Evolutionary conservation across 768 basidiomycete genomes (phyloP), one percentile per base, ranked within the genome.

Genomic region (Lactarius sanguifluus): DNA sequence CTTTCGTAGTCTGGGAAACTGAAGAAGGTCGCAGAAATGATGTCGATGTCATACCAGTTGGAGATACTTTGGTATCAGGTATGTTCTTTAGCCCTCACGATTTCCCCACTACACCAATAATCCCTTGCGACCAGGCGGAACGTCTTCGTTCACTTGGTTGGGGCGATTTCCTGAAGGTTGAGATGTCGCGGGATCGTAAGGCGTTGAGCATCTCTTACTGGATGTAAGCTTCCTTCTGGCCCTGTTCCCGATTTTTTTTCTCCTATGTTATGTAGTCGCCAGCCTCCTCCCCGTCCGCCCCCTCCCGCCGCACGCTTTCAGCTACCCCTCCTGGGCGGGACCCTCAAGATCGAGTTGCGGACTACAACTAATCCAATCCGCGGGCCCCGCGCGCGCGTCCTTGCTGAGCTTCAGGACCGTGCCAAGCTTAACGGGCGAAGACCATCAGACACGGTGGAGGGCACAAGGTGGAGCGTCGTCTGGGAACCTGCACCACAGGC

Each of bases 31-130:
- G 7, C 68, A 96, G 94, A 95, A 74, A 90, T 92, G 81, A 91
- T 95, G 85, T 92, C 93, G 1, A 76, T 97, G 65, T 89, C 92
- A 2, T 97, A 97, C 76, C 95, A 96, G 72, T 82, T 98, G 18
- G 96, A 95, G 76, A 90, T 94, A 68, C 76, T 98, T 57, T 88
- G 87, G 83, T 90, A 87, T 72, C 92, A 94, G 74, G 83, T 81
- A 61, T n/a, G 75, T 65, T 41, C 18, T 38, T 50, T 25, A 43
- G 20, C 9, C 20, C 55, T 13, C 50, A n/a, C 18, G 50, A 23
- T 15, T 13, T 63, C 12, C 0, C 28, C 30, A 10, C 3, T 57
- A 60, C 40, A 61, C 9, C 36, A 60, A 57, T 68, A 23, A 36
- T 50, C 36, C 59, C 55, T 56, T 47, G 71, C 16, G 15, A 54